These are phyloP conservation scores for Epichloe sibirici DNA, from an alignment of 2,329 filamentous ascomycete species.

Conservation along the genomic window DNA sequence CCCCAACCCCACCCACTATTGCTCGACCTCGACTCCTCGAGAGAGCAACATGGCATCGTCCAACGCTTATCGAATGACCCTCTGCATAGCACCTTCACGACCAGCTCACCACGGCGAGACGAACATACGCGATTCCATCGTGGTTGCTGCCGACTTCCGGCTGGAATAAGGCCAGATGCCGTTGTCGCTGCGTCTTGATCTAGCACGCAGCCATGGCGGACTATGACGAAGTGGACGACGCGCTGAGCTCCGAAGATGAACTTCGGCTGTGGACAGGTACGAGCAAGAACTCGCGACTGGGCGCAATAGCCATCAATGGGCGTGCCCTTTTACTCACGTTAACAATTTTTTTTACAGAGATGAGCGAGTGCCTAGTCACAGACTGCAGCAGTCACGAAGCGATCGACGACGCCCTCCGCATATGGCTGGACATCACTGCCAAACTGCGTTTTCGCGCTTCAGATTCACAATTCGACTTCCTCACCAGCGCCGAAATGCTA, in stretches of 20 bases:
- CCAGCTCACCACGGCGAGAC: neutral
- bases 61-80: neutral
- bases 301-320: neutral
- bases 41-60: neutral
- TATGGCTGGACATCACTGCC: slow-evolving; percentile 70
- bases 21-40: neutral
- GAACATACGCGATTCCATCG: neutral
- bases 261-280: slow-evolving; percentile 82
- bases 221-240: slow-evolving; percentile 49
- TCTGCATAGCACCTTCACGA: neutral
- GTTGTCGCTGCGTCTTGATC: slow-evolving; percentile 16
- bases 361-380: slow-evolving; percentile 33
- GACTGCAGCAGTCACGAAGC: slow-evolving; percentile 40
- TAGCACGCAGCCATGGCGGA: slow-evolving; percentile 37
- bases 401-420: slow-evolving; percentile 76
- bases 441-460: slow-evolving; percentile 65
- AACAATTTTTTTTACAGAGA: slow-evolving; percentile 24
- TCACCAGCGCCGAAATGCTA: slow-evolving; percentile 67
- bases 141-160: slow-evolving; percentile 2
- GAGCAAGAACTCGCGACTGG: slow-evolving; percentile 7
- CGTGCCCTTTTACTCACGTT: slow-evolving; percentile 6
- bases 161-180: slow-evolving; percentile 21
- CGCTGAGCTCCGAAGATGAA: slow-evolving; percentile 53
- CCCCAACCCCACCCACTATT: neutral
- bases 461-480: slow-evolving; percentile 65